A percentile compares a stretch with the other conserved stretches of the same genome.
phyloP scores from a whole-genome alignment of 2,329 filamentous ascomycete genomes.

The Chrysosporium queenslandicum region DNA sequence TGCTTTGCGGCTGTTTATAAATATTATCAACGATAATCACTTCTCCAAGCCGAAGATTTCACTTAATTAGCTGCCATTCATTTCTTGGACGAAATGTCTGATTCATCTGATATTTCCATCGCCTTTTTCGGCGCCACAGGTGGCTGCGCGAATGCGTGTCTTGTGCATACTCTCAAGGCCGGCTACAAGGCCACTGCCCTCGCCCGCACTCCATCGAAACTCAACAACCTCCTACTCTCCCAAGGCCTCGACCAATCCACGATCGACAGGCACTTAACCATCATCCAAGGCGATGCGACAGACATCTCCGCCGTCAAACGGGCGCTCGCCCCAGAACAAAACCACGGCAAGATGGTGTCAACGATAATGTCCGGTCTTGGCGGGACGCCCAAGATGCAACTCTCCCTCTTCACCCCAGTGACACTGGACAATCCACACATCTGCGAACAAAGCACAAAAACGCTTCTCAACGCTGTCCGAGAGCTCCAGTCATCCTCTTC shows the following conservation, averaged over 20 bases:
- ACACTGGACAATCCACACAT: conserved; percentile 22
- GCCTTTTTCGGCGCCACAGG: conserved; percentile 47
- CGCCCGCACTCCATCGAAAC: conserved; percentile 43
- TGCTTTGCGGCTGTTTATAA: too few species aligned
- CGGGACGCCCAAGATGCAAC: conserved; percentile 20
- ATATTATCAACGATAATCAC: too few species aligned
- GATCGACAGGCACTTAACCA: conserved; percentile 36
- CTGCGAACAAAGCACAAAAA: conserved; percentile 20
- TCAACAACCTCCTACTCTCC: conserved; percentile 34
- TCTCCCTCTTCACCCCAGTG: conserved; percentile 19
- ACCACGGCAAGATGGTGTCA: conserved; percentile 28
- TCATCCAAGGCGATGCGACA: conserved; percentile 41
- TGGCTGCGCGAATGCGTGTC: conserved; percentile 37
- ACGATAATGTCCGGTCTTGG: conserved; percentile 40
- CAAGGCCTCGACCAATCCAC: conserved; percentile 32
- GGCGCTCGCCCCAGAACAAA: conserved; percentile 26
- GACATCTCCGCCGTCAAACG: conserved; percentile 34
- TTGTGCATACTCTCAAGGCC: conserved; percentile 37
- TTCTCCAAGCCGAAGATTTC: too few species aligned
- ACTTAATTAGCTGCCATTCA: neutral
- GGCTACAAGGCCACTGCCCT: conserved; percentile 41
- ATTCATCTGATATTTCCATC: conserved; percentile 20
- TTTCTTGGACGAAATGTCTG: neutral
- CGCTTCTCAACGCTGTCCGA: conserved; percentile 19
- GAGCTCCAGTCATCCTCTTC: conserved; percentile 16